Evolutionary conservation across 2,329 filamentous ascomycete genomes (phyloP).

Genomic region (Ceratocystis huliohia): DNA sequence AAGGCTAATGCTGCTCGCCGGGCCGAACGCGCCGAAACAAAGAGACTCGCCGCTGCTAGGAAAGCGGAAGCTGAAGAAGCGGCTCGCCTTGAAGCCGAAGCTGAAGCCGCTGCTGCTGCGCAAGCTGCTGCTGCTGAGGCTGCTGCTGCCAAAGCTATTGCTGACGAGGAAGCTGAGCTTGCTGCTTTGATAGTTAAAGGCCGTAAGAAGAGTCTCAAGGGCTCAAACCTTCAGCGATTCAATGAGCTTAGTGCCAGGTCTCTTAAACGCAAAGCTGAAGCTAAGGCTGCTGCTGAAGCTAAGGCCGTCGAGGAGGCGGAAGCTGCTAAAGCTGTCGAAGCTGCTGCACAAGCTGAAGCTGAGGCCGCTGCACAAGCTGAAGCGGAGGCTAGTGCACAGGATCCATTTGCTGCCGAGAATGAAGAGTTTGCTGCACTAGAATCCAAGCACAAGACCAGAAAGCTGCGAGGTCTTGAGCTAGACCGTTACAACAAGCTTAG

Average conservation of each 20-base stretch:
- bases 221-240: neutral
- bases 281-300: neutral
- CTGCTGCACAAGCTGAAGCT: constrained; percentile 8
- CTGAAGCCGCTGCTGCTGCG: neutral
- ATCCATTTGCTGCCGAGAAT: constrained; percentile 32
- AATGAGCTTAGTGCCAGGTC: constrained; percentile 2
- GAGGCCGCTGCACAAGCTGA: constrained; percentile 6
- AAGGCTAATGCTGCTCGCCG: constrained; percentile 14
- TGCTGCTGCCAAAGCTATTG: neutral
- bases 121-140: constrained; percentile 1
- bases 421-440: constrained; percentile 43
- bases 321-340: neutral
- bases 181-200: neutral
- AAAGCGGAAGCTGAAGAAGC: constrained; percentile 1
- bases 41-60: constrained; percentile 10
- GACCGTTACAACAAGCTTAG: constrained; percentile 18
- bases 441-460: constrained; percentile 30
- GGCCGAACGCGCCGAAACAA: constrained; percentile 14
- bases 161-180: constrained; percentile 14
- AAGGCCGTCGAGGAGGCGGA: constrained; percentile 1
- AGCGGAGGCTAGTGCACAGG: neutral
- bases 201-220: neutral
- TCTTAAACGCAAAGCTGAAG: neutral
- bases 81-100: constrained; percentile 10
- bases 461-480: constrained; percentile 17